Percentiles rank a stretch among this genome's conserved stretches.
Evolutionary conservation across 2,329 filamentous ascomycete species (phyloP).

Genomic region (Ascochyta koolunga): DNA sequence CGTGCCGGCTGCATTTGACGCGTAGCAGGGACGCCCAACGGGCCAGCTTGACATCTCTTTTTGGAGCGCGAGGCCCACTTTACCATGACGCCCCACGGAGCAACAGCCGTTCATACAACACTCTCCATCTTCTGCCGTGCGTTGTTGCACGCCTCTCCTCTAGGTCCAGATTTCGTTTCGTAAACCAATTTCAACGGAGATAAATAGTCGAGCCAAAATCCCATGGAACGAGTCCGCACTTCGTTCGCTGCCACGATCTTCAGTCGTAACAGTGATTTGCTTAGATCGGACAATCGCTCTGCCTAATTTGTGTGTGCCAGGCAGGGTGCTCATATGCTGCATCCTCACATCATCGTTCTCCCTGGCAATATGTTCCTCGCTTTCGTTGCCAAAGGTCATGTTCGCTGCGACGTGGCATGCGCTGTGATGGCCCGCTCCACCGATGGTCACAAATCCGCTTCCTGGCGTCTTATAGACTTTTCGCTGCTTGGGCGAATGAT

Average conservation of each 20-base stretch:
- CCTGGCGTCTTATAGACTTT: slow-evolving; percentile 19
- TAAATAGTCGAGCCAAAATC: too few relatives aligned
- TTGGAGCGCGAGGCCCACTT: not conserved
- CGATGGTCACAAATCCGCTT: slow-evolving; percentile 26
- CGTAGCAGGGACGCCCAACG: too few relatives aligned
- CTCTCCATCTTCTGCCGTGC: not conserved
- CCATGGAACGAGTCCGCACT: too few relatives aligned
- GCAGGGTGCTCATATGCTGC: slow-evolving; percentile 5
- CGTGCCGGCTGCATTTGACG: too few relatives aligned
- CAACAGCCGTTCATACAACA: not conserved
- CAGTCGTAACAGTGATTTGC: slow-evolving; percentile 16
- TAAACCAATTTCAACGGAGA: too few relatives aligned
- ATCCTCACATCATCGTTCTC: slow-evolving; percentile 12
- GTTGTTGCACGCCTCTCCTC: too few relatives aligned
- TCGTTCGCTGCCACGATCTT: slow-evolving; percentile 18
- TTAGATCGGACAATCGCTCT: slow-evolving; percentile 19
- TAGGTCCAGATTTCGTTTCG: too few relatives aligned
- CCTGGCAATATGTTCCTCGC: slow-evolving; percentile 21
- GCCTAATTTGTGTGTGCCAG: not conserved
- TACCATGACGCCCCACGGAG: not conserved
- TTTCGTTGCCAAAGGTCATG: slow-evolving; percentile 21
- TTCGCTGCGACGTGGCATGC: slow-evolving; percentile 7
- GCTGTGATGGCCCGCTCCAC: slow-evolving; percentile 3
- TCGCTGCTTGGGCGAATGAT: slow-evolving; percentile 18
- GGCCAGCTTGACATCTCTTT: slow-evolving; percentile 3